Evolutionary conservation across 2,329 filamentous ascomycete genomes (phyloP), one percentile per base, ranked within the genome.

Genomic region (Epichloe elymi): DNA sequence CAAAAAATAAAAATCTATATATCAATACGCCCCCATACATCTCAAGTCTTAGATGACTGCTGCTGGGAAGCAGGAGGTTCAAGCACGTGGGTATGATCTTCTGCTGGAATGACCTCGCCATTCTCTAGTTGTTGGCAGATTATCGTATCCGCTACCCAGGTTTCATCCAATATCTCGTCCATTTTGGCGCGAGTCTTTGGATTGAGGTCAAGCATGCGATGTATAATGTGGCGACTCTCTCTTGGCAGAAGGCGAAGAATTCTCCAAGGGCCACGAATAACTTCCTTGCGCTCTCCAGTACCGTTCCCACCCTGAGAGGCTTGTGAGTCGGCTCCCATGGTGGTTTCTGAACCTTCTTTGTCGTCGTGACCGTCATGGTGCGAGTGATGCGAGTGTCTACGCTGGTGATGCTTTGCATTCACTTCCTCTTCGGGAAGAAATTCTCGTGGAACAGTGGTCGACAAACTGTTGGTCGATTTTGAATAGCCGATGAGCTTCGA

Each of bases 211-310:
- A 98, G 78, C 93, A 98, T 98, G 52, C 86, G 79, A 43, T 88
- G 84, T 51, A 98, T 85, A 55, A 98, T 89, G 63, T 91, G 84
- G 48, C 93, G 77, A 57, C 85, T 94, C 68, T 97, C 93, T 53
- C 91, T 78, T 1, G 93, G 93, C 10, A 98, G 74, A 37, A 97
- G 73, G 41, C 93, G 81, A 33, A 98, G 72, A 42, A 98, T 78
- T 45, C 93, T 80, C 86, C 91, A 95, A 2, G 93, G 93, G 0
- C 93, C 93, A 61, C 89, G 88, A 59, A 98, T 94, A 0, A 88
- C 80, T 63, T 90, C 85, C 61, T 82, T 85, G 61, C 79, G 82
- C 36, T 80, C 78, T 1, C 58, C 61, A 6, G 51, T 54, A 19
- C 53, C 49, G 33, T 53, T 35, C n/a, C 55, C 33, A 48, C 52